Conservation (phyloP, 495 filamentous ascomycete genomes). For the Zalerion maritima region DNA sequence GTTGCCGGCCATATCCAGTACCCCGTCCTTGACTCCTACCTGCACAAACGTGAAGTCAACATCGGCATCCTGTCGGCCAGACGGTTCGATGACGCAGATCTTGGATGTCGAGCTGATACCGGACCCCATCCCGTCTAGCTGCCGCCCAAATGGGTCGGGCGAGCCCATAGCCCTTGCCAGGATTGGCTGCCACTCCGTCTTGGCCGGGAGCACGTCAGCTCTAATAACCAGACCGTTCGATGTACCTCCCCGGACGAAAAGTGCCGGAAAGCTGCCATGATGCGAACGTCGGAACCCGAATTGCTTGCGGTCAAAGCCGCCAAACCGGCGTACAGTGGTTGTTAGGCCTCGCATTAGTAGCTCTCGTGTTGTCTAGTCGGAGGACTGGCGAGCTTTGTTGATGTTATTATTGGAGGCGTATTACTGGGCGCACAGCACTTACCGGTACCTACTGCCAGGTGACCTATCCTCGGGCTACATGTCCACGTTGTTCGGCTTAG, state of each 20-base stretch:
- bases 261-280: constrained; percentile 34
- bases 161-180: constrained; percentile 50
- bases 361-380: no score
- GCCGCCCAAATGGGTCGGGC: constrained; percentile 52
- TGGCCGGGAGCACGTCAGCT: constrained; percentile 33
- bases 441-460: no score
- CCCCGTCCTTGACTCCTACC: constrained; percentile 42
- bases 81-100: constrained; percentile 45
- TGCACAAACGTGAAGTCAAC: constrained; percentile 62
- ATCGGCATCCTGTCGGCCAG: constrained; percentile 36
- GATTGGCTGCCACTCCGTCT: constrained; percentile 37
- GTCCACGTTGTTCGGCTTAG: no score
- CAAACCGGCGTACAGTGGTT: no score
- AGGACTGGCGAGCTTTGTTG: no score
- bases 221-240: constrained; percentile 54
- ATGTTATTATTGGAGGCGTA: no score
- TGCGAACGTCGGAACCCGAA: no score
- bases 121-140: constrained; percentile 59
- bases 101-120: constrained; percentile 58
- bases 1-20: constrained; percentile 52
- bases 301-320: no score
- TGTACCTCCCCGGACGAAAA: constrained; percentile 62
- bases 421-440: no score
- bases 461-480: no score
- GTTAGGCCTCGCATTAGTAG: no score